Percentiles rank a stretch among this genome's conserved stretches.
These are phyloP conservation scores for Ophiocordyceps robertsii DNA, from an alignment of 2,329 filamentous ascomycete genomes.

Conservation along the genomic window DNA sequence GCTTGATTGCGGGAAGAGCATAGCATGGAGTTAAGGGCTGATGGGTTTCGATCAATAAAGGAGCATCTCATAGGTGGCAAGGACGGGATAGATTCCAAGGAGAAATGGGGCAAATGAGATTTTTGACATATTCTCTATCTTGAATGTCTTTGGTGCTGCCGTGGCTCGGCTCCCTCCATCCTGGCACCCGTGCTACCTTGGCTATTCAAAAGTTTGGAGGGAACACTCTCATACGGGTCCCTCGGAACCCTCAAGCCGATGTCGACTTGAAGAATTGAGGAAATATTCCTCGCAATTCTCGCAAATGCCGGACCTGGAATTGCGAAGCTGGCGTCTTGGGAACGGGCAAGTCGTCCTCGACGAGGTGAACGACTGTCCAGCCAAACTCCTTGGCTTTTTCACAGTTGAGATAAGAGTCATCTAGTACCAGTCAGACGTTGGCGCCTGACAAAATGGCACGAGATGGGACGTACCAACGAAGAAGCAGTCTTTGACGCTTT, in stretches of 20 bases:
- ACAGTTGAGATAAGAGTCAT: constrained; percentile 81
- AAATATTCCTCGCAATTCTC: constrained; percentile 63
- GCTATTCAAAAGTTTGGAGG: too few species aligned
- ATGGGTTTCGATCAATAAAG: neutral
- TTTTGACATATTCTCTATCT: too few species aligned
- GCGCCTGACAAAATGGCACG: neutral
- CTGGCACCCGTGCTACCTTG: too few species aligned
- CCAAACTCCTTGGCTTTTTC: constrained; percentile 62
- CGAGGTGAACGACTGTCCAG: constrained; percentile 76
- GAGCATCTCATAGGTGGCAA: too few species aligned
- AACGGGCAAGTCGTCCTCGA: constrained; percentile 57
- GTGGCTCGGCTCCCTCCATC: too few species aligned
- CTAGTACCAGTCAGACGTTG: constrained; percentile 26
- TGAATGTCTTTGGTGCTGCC: too few species aligned
- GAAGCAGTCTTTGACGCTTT: constrained; percentile 60
- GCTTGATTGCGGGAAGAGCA: constrained; percentile 4
- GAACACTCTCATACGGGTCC: too few species aligned
- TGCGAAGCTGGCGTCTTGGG: constrained; percentile 55
- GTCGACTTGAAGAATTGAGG: constrained; percentile 70
- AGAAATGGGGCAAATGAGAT: too few species aligned
- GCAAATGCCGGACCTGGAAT: constrained; percentile 61
- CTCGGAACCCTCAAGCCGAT: constrained; percentile 1
- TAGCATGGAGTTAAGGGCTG: constrained; percentile 15
- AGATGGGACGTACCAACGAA: constrained; percentile 63
- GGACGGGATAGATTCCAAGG: too few species aligned